Evolutionary conservation across 768 basidiomycete species (phyloP).

Genomic region (Chalciporus pseudorubinellus): DNA sequence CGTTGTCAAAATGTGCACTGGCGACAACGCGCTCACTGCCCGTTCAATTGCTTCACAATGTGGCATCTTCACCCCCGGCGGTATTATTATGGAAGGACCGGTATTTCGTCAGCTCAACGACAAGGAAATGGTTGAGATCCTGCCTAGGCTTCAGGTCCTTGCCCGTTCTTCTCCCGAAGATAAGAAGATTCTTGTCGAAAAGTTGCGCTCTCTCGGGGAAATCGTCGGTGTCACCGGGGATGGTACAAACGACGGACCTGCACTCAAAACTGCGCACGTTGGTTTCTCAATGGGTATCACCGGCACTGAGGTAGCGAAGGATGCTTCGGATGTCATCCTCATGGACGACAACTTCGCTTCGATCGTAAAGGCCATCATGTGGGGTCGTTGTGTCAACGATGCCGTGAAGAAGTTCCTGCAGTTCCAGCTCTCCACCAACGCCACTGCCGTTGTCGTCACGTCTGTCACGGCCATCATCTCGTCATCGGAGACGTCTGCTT

Average conservation of each 20-base stretch:
- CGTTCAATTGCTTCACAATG: slow-evolving; percentile 97
- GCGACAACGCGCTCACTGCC: slow-evolving; percentile 93
- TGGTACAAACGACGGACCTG: slow-evolving; percentile 97
- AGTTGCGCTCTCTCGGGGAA: slow-evolving; percentile 81
- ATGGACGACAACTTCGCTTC: slow-evolving; percentile 98
- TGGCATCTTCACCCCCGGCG: slow-evolving; percentile 90
- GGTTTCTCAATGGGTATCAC: slow-evolving; percentile 97
- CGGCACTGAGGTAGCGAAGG: slow-evolving; percentile 98
- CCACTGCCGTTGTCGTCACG: slow-evolving; percentile 93
- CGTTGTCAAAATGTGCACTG: slow-evolving; percentile 96
- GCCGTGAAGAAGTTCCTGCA: slow-evolving; percentile 97
- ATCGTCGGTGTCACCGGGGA: slow-evolving; percentile 96
- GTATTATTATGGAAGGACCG: slow-evolving; percentile 98
- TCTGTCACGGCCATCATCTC: slow-evolving; percentile 89
- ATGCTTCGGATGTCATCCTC: slow-evolving; percentile 97
- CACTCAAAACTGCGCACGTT: slow-evolving; percentile 92
- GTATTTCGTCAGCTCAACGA: slow-evolving; percentile 78
- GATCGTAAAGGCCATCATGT: slow-evolving; percentile 97
- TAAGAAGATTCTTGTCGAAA: slow-evolving; percentile 91
- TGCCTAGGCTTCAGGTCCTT: slow-evolving; percentile 92
- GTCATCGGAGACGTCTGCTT: slow-evolving; percentile 69
- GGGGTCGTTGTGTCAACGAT: slow-evolving; percentile 99
- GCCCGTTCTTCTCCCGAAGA: slow-evolving; percentile 97
- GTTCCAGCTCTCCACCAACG: slow-evolving; percentile 92
- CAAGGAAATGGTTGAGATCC: slow-evolving; percentile 72